phyloP scores from a whole-genome alignment of 805 yeast species.

The Groenewaldozyma salmanticensis region DNA sequence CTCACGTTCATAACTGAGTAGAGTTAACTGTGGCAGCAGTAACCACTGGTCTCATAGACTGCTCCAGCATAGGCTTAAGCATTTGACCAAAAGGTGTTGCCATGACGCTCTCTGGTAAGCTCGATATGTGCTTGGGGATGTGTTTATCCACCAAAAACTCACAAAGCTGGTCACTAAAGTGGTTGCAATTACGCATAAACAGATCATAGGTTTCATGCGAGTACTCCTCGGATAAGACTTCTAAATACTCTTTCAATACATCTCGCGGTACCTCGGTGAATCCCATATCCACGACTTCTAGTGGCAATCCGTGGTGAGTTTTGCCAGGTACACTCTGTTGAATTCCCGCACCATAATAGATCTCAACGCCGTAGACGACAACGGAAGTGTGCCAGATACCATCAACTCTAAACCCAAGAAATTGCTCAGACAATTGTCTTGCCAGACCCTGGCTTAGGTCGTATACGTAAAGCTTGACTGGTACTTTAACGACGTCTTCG shows the following conservation, averaged over 20 bases:
- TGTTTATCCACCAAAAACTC: slow-evolving; percentile 49
- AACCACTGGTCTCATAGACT: slow-evolving; percentile 15
- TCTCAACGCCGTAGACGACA: slow-evolving; percentile 43
- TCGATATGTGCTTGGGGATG: slow-evolving; percentile 43
- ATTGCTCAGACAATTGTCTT: slow-evolving; percentile 35
- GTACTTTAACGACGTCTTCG: slow-evolving; percentile 12
- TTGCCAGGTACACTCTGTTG: slow-evolving; percentile 38
- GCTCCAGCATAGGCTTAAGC: slow-evolving; percentile 31
- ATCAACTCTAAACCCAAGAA: slow-evolving; percentile 44
- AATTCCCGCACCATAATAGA: slow-evolving; percentile 53
- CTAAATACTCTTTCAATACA: slow-evolving; percentile 42
- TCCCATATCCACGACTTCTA: slow-evolving; percentile 45
- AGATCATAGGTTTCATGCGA: slow-evolving; percentile 43
- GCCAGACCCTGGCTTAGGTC: slow-evolving; percentile 60
- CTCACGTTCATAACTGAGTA: slow-evolving; percentile 1
- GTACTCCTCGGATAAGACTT: slow-evolving; percentile 40
- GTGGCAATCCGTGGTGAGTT: slow-evolving; percentile 52
- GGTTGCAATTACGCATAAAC: slow-evolving; percentile 58
- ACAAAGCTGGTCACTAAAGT: slow-evolving; percentile 48
- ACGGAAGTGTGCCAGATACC: slow-evolving; percentile 60
- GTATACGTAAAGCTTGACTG: slow-evolving; percentile 50
- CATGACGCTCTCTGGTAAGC: slow-evolving; percentile 44
- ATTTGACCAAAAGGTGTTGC: slow-evolving; percentile 43
- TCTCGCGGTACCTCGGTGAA: slow-evolving; percentile 43
- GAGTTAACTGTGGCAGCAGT: slow-evolving; percentile 11